phyloP scores from a whole-genome alignment of 108 stramenopile species.

The Skeletonema tropicum region DNA sequence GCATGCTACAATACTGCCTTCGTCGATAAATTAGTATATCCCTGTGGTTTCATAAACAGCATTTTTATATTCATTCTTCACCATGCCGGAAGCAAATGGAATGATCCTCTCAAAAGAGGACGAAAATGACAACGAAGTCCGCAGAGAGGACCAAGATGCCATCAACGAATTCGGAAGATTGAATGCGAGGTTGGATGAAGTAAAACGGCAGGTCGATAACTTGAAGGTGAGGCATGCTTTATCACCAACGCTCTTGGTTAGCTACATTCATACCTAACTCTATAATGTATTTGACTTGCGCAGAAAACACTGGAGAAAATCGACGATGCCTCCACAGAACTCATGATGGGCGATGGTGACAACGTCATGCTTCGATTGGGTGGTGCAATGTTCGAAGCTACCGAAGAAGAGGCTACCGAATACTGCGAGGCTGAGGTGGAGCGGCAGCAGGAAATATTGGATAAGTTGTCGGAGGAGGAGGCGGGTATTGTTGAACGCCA shows the following conservation, averaged over 20 bases:
- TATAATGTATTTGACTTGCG: not conserved
- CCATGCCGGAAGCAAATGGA: constrained; percentile 48
- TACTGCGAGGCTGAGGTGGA: constrained; percentile 86
- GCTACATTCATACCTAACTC: not conserved
- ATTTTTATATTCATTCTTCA: not conserved
- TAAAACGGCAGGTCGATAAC: constrained; percentile 55
- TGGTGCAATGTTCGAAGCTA: constrained; percentile 85
- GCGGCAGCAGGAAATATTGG: constrained; percentile 66
- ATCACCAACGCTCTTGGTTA: not conserved
- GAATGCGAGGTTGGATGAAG: constrained; percentile 87
- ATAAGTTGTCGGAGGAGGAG: constrained; percentile 73
- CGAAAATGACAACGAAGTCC: constrained; percentile 84
- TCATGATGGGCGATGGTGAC: constrained; percentile 89
- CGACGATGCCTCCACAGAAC: constrained; percentile 94
- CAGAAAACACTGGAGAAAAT: constrained; percentile 83
- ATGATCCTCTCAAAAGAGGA: constrained; percentile 75
- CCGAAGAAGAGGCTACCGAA: constrained; percentile 90
- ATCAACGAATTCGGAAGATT: constrained; percentile 93
- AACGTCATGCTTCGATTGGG: constrained; percentile 77
- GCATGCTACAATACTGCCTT: too few species aligned
- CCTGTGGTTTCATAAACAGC: not conserved
- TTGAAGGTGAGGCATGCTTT: constrained; percentile 61
- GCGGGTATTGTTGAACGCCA: constrained; percentile 71
- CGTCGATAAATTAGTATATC: too few species aligned
- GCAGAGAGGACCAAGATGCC: constrained; percentile 88